phyloP scores from a whole-genome alignment of 73 alveolate species.

The Tetrahymena thermophila region DNA sequence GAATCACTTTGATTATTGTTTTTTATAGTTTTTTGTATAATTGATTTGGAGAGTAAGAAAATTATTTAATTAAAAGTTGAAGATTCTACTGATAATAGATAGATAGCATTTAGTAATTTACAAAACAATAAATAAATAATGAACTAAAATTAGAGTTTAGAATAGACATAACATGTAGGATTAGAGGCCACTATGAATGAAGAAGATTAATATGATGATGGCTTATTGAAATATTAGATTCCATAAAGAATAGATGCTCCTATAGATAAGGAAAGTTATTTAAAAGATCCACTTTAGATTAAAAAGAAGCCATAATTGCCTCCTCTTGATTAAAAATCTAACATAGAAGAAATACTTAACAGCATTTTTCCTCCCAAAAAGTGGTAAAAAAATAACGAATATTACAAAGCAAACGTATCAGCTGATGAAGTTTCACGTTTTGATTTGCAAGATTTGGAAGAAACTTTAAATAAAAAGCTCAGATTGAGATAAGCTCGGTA shows the following conservation, averaged over 20 bases:
- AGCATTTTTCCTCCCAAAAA: slow-evolving; percentile 35
- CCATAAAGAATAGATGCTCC: background rate
- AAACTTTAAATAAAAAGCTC: slow-evolving; percentile 48
- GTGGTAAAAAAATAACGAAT: slow-evolving; percentile 15
- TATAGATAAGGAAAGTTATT: background rate
- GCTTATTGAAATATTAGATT: background rate
- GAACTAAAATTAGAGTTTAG: background rate
- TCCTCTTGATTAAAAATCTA: slow-evolving; percentile 39
- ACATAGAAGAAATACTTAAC: slow-evolving; percentile 30
- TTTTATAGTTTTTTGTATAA: background rate
- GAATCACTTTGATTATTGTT: background rate
- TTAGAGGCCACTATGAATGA: background rate
- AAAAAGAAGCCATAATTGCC: slow-evolving; percentile 35
- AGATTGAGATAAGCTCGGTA: slow-evolving; percentile 58
- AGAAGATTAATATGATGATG: background rate
- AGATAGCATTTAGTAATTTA: background rate
- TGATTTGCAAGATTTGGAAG: slow-evolving; percentile 47
- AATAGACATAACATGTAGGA: background rate
- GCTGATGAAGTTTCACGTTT: slow-evolving; percentile 38
- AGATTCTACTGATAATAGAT: background rate
- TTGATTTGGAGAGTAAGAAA: background rate
- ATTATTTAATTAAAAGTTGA: background rate
- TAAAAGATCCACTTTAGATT: background rate
- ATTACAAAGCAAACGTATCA: slow-evolving; percentile 8
- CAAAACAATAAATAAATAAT: background rate